A percentile compares a stretch with the other conserved stretches of the same genome.
These are phyloP conservation scores for Ophiocordyceps sinensis DNA, from an alignment of 2,329 filamentous ascomycete species.

Conservation along the genomic window DNA sequence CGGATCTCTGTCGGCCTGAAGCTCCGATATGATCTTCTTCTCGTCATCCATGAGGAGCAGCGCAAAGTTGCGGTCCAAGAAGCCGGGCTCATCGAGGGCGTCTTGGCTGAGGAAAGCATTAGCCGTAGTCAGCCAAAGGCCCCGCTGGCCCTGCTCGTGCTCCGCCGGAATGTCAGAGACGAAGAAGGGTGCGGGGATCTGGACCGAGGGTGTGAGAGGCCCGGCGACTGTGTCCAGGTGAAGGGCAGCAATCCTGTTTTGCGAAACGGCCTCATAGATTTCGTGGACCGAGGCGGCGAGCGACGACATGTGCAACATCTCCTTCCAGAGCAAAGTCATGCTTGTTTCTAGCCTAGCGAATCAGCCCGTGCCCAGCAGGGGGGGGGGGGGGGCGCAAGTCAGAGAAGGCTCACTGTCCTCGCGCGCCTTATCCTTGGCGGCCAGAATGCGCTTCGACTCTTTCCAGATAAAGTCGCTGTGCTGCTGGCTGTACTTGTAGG, in stretches of 20 bases:
- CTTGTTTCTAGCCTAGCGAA: slow-evolving; percentile 28
- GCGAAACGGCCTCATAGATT: slow-evolving; percentile 67
- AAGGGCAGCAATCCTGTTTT: slow-evolving; percentile 74
- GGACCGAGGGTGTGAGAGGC: slow-evolving; percentile 45
- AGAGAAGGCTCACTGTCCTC: slow-evolving; percentile 38
- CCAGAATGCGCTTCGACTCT: slow-evolving; percentile 71
- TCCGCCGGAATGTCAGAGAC: slow-evolving; percentile 58
- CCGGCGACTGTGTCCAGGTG: slow-evolving; percentile 53
- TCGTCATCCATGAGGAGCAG: slow-evolving; percentile 76
- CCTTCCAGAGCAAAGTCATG: slow-evolving; percentile 53
- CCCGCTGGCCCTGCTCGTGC: slow-evolving; percentile 53
- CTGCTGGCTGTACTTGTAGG: slow-evolving; percentile 83
- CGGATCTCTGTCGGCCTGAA: slow-evolving; percentile 64
- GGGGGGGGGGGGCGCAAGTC: background rate
- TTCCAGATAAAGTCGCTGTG: slow-evolving; percentile 83
- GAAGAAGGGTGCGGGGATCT: slow-evolving; percentile 52
- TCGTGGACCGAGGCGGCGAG: slow-evolving; percentile 72
- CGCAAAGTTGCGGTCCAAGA: slow-evolving; percentile 74
- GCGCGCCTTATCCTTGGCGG: slow-evolving; percentile 67
- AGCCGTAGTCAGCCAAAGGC: slow-evolving; percentile 77
- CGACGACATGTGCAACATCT: slow-evolving; percentile 58
- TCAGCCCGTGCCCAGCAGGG: background rate
- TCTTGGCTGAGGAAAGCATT: slow-evolving; percentile 61
- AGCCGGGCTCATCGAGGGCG: slow-evolving; percentile 47
- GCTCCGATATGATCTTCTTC: slow-evolving; percentile 54